Evolutionary conservation across 2,329 filamentous ascomycete genomes (phyloP), one percentile per base, ranked within the genome.

Genomic region (Ophiostoma triangulosporum): DNA sequence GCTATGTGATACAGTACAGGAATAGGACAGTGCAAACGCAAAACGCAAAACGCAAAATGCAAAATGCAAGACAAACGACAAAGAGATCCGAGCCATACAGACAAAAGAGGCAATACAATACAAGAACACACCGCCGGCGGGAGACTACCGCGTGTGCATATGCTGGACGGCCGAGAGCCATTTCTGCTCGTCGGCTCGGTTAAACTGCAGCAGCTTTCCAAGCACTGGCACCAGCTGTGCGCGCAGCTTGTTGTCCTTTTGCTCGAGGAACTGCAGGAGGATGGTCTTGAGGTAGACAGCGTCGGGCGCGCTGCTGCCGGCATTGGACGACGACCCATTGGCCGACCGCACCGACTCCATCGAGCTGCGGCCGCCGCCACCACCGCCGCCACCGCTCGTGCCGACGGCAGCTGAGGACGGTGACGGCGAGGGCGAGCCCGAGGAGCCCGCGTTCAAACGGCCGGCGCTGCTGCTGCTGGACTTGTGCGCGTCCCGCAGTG

Each of bases 221-320:
- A 93, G 66, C 32, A 90, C 86, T 1, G 86, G 86, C 54, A 93
- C 83, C 58, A 91, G 73, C 71, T 88, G 84, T 58, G 80, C 75
- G 61, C 88, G 78, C 61, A 87, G 72, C 69, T 80, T 85, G 65
- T 83, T 85, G 64, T 91, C 86, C 69, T 81, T 87, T 60, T 87
- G 82, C 71, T 90, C 84, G 59, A 93, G 66, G 65, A 91, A 91
- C 66, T 90, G 86, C 59, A 93, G 68, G 60, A 93, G 67, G 53
- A 91, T 85, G 8, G 86, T 89, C 73, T 89, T 90, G 53, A 91
- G 69, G 62, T 93, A 91, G 57, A 80, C 75, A 35, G 73, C 72
- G 56, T 83, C 78, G 5, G 70, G 64, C 12, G 20, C 33, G 14
- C 62, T 57, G 17, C 60, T 62, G 43, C 12, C 11, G 17, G 22